These are phyloP conservation scores for Cudoniella acicularis DNA, from an alignment of 495 filamentous ascomycete genomes.

Conservation along the genomic window DNA sequence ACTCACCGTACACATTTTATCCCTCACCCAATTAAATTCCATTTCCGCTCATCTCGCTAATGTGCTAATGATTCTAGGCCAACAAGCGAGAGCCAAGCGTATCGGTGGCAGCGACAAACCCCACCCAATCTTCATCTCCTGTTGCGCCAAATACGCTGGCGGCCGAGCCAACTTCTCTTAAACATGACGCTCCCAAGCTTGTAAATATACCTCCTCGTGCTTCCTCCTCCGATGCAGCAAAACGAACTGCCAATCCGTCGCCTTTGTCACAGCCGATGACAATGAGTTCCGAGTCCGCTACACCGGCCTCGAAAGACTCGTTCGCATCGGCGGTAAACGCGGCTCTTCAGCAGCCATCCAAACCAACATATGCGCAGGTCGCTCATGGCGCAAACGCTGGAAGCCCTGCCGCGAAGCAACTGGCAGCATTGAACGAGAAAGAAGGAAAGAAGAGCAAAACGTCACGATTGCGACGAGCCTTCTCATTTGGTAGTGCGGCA, in stretches of 20 bases:
- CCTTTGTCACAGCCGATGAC: slow-evolving; percentile 81
- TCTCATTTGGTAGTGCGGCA: slow-evolving; percentile 95
- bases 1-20: slow-evolving; percentile 14
- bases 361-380: slow-evolving; percentile 33
- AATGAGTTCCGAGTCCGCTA: slow-evolving; percentile 43
- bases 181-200: slow-evolving; percentile 51
- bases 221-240: slow-evolving; percentile 66
- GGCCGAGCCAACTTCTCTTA: slow-evolving; percentile 21
- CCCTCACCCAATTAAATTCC: slow-evolving; percentile 29
- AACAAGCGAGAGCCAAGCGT: slow-evolving; percentile 27
- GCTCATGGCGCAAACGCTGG: slow-evolving; percentile 21
- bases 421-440: slow-evolving; percentile 77
- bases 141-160: slow-evolving; percentile 34
- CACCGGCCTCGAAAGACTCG: slow-evolving; percentile 32
- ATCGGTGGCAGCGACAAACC: slow-evolving; percentile 35
- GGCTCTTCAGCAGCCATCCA: slow-evolving; percentile 28
- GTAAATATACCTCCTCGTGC: slow-evolving; percentile 65
- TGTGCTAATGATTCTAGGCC: slow-evolving; percentile 19
- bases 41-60: slow-evolving; percentile 26
- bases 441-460: slow-evolving; percentile 69
- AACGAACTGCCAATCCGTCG: slow-evolving; percentile 73
- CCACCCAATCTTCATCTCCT: slow-evolving; percentile 40
- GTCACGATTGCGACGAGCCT: slow-evolving; percentile 83
- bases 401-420: slow-evolving; percentile 74
- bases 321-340: slow-evolving; percentile 29